Conservation (phyloP, 176 grass and related monocot species). For the Guadua angustifolia region DNA sequence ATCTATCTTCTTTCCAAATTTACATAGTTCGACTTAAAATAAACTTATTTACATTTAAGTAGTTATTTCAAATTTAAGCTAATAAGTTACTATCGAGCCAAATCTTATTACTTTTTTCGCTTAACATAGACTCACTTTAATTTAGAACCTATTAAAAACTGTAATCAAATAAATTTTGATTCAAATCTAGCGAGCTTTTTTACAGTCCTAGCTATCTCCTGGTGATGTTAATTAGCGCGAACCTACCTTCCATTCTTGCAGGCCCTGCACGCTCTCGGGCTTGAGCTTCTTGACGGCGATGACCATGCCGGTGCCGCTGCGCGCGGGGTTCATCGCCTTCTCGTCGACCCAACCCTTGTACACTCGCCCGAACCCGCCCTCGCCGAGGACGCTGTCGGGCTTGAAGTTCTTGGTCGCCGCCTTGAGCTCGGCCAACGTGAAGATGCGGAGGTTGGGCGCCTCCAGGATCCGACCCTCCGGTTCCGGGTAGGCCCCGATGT, state of each 20-base stretch:
- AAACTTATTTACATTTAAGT: no score
- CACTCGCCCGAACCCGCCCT: slow-evolving; percentile 91
- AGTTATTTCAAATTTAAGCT: no score
- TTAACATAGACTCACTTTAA: no score
- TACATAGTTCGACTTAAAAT: no score
- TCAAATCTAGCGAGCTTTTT: no score
- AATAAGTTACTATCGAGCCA: no score
- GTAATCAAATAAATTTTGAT: no score
- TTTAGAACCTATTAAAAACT: no score
- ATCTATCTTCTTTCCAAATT: no score
- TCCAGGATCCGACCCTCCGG: slow-evolving; percentile 73
- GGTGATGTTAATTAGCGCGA: background rate
- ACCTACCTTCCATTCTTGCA: slow-evolving; percentile 80
- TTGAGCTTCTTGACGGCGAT: slow-evolving; percentile 94
- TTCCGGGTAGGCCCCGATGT: background rate
- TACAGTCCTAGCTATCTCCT: background rate
- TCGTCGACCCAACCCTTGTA: slow-evolving; percentile 97
- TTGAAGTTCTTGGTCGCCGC: slow-evolving; percentile 80
- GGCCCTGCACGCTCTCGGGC: slow-evolving; percentile 84
- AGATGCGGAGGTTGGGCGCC: slow-evolving; percentile 60
- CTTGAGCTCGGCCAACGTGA: slow-evolving; percentile 64
- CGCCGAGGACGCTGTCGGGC: slow-evolving; percentile 61
- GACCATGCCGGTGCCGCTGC: slow-evolving; percentile 39
- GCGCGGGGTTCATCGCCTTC: no score
- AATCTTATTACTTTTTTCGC: no score